Percentiles rank a stretch among this genome's conserved stretches.
Conservation (phyloP, 108 stramenopile species). For the Asterionellopsis glacialis region DNA sequence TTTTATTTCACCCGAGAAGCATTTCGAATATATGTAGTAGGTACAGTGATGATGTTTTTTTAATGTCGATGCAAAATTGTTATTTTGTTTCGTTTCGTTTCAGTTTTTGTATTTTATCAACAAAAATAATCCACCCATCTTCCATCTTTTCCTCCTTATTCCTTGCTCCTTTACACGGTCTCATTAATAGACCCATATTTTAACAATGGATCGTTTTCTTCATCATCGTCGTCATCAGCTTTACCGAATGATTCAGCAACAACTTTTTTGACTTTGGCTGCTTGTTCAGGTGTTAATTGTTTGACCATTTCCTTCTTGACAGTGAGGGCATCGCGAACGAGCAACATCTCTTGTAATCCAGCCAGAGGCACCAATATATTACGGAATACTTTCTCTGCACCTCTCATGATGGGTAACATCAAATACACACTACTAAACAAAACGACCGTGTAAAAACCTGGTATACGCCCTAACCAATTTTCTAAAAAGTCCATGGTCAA, state of each 20-base stretch:
- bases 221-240: conserved; percentile 5
- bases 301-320: conserved; percentile 35
- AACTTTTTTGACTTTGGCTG: conserved; percentile 17
- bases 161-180: too few relatives aligned
- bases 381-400: conserved; percentile 58
- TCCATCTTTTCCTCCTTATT: too few relatives aligned
- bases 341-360: conserved; percentile 48
- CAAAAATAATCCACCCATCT: too few relatives aligned
- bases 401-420: conserved; percentile 59
- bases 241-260: conserved; percentile 36
- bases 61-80: too few relatives aligned
- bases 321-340: conserved; percentile 43
- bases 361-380: conserved; percentile 49
- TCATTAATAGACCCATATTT: too few relatives aligned
- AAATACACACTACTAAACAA: conserved; percentile 42
- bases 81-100: too few relatives aligned
- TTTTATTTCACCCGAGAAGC: too few relatives aligned
- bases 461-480: conserved; percentile 41
- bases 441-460: conserved; percentile 46
- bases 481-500: conserved; percentile 45
- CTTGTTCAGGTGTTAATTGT: conserved; percentile 30
- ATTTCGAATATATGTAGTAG: too few relatives aligned
- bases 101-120: too few relatives aligned
- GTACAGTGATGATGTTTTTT: too few relatives aligned
- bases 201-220: not conserved